phyloP scores from a whole-genome alignment of 2,329 filamentous ascomycete species.

The Paecilomyces dactylethromorphus region DNA sequence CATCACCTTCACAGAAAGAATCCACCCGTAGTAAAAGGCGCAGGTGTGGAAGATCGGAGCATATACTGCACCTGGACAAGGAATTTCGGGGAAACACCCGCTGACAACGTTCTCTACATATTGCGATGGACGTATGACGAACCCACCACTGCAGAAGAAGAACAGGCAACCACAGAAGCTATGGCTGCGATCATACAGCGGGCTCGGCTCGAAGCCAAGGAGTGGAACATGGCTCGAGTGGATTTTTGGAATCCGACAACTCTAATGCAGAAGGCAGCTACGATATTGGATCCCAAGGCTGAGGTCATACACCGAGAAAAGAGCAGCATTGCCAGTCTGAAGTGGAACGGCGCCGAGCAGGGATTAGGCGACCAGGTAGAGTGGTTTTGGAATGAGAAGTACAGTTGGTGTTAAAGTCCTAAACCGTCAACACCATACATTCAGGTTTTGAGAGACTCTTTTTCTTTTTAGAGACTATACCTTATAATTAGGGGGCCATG shows the following conservation, averaged over 20 bases:
- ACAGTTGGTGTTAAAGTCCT: slow-evolving; percentile 39
- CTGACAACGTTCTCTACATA: slow-evolving; percentile 36
- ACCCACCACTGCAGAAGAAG: slow-evolving; percentile 31
- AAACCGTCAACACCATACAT: not conserved
- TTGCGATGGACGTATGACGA: slow-evolving; percentile 37
- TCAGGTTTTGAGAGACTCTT: not conserved
- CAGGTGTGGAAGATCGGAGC: slow-evolving; percentile 47
- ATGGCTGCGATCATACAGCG: slow-evolving; percentile 59
- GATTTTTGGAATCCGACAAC: slow-evolving; percentile 78
- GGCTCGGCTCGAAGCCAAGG: slow-evolving; percentile 63
- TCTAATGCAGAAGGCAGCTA: slow-evolving; percentile 39
- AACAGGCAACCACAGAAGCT: slow-evolving; percentile 45
- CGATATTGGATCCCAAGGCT: slow-evolving; percentile 28
- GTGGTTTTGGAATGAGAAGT: slow-evolving; percentile 45
- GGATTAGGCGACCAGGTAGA: slow-evolving; percentile 33
- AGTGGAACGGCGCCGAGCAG: slow-evolving; percentile 38
- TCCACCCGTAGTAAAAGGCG: slow-evolving; percentile 60
- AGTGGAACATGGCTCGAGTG: slow-evolving; percentile 65
- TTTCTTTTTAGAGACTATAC: not conserved
- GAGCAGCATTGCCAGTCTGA: slow-evolving; percentile 40
- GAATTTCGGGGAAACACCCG: slow-evolving; percentile 28
- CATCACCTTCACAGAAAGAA: slow-evolving; percentile 50
- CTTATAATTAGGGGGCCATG: not conserved
- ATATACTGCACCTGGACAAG: slow-evolving; percentile 38
- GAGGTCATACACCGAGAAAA: slow-evolving; percentile 39